A percentile compares a stretch with the other conserved stretches of the same genome.
phyloP scores from a whole-genome alignment of 805 yeast species.

The Wickerhamiella cacticola region DNA sequence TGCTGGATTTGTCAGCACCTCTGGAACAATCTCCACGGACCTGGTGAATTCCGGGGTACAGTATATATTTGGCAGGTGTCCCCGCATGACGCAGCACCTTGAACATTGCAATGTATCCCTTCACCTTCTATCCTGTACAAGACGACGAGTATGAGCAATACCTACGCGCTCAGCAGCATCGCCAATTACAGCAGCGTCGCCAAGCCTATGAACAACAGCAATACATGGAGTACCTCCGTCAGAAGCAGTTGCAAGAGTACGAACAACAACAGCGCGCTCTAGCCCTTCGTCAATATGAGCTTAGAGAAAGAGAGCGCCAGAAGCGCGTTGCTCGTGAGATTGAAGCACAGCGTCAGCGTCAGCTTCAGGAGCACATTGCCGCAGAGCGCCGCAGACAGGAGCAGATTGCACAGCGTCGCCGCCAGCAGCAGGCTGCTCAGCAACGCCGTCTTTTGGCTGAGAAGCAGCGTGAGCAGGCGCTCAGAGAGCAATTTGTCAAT shows the following conservation, averaged over 20 bases:
- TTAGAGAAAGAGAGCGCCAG: neutral
- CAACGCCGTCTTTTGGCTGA: neutral
- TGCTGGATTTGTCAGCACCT: neutral
- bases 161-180: neutral
- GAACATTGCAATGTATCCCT: constrained; percentile 1
- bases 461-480: neutral
- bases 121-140: neutral
- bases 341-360: neutral
- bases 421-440: neutral
- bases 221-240: neutral
- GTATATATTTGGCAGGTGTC: neutral
- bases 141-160: constrained; percentile 5
- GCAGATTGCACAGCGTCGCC: neutral
- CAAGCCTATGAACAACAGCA: constrained; percentile 8
- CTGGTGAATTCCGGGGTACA: neutral
- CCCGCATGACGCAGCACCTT: neutral
- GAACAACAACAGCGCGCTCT: neutral
- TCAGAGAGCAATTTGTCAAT: constrained; percentile 4
- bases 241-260: neutral
- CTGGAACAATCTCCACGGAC: constrained; percentile 9
- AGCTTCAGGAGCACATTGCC: neutral
- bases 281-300: neutral
- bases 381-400: neutral
- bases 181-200: constrained; percentile 1
- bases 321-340: neutral